Conservation (phyloP, 495 filamentous ascomycete species). For the Cercophora sp. region DNA sequence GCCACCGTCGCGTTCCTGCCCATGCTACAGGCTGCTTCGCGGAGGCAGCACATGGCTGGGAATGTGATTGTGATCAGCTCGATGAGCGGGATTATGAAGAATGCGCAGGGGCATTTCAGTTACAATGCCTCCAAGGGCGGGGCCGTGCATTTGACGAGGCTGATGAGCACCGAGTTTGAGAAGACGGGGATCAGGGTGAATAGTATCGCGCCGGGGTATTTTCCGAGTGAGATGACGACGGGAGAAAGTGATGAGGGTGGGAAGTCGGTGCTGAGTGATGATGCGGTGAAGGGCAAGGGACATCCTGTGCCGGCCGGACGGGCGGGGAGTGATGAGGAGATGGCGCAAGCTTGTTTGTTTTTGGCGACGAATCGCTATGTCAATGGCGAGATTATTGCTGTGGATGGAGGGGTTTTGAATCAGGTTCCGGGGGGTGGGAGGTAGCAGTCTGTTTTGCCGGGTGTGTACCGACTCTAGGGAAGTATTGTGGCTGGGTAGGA, state of each 20-base stretch:
- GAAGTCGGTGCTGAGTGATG: slow-evolving; percentile 48
- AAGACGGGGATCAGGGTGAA: slow-evolving; percentile 55
- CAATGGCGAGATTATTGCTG: slow-evolving; percentile 57
- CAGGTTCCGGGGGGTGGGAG: slow-evolving; percentile 19
- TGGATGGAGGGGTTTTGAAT: slow-evolving; percentile 54
- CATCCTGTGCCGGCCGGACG: slow-evolving; percentile 46
- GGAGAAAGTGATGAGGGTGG: slow-evolving; percentile 20
- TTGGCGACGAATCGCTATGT: slow-evolving; percentile 57
- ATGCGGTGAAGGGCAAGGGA: slow-evolving; percentile 52
- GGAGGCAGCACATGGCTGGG: slow-evolving; percentile 25
- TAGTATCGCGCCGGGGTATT: slow-evolving; percentile 59
- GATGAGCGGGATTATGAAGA: slow-evolving; percentile 53
- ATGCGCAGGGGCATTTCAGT: slow-evolving; percentile 48
- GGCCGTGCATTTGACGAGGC: slow-evolving; percentile 55
- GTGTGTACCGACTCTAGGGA: too few species aligned
- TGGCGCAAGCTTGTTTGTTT: slow-evolving; percentile 54
- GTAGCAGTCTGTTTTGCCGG: too few species aligned
- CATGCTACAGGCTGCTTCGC: slow-evolving; percentile 45
- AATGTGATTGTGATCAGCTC: slow-evolving; percentile 43
- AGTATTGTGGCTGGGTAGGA: too few species aligned
- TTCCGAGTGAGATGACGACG: slow-evolving; percentile 51
- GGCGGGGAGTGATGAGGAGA: slow-evolving; percentile 52
- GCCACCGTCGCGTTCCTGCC: slow-evolving; percentile 58
- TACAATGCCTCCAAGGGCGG: slow-evolving; percentile 60
- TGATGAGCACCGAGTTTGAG: slow-evolving; percentile 49